Percentiles rank a stretch among this genome's conserved stretches.
phyloP scores from a whole-genome alignment of 768 basidiomycete genomes.

The Lentinula guzmanii region DNA sequence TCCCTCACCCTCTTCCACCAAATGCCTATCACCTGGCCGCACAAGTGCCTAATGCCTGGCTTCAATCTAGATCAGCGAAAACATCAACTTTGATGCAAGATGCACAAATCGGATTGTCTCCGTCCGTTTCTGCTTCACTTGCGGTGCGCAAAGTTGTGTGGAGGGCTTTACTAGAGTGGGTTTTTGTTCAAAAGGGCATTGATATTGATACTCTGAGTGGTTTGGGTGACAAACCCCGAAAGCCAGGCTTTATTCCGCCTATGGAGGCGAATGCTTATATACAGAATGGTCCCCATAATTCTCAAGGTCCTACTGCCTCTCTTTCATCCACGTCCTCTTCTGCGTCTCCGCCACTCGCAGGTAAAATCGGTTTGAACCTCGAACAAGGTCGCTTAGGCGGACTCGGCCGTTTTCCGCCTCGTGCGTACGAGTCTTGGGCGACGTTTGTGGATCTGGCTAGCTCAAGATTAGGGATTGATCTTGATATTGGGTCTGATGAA shows the following conservation, averaged over 20 bases:
- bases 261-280: slow-evolving; percentile 9
- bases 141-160: slow-evolving; percentile 67
- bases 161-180: slow-evolving; percentile 49
- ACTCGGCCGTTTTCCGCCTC: slow-evolving; percentile 35
- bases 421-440: slow-evolving; percentile 35
- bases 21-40: slow-evolving; percentile 66
- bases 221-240: background rate
- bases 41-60: slow-evolving; percentile 64
- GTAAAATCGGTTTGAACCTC: slow-evolving; percentile 11
- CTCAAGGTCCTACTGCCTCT: background rate
- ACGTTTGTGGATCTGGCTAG: slow-evolving; percentile 23
- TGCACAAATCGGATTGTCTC: background rate
- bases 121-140: slow-evolving; percentile 19
- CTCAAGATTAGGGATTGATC: slow-evolving; percentile 1
- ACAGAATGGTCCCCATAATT: background rate
- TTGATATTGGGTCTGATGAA: background rate
- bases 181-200: background rate
- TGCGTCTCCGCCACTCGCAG: background rate
- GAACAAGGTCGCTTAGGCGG: slow-evolving; percentile 28
- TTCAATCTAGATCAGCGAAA: background rate
- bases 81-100: background rate
- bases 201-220: background rate
- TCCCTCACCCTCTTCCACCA: slow-evolving; percentile 29
- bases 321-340: background rate
- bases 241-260: slow-evolving; percentile 11